phyloP scores from a whole-genome alignment of 2,329 filamentous ascomycete genomes.

The Kalaharituber pfeilii region DNA sequence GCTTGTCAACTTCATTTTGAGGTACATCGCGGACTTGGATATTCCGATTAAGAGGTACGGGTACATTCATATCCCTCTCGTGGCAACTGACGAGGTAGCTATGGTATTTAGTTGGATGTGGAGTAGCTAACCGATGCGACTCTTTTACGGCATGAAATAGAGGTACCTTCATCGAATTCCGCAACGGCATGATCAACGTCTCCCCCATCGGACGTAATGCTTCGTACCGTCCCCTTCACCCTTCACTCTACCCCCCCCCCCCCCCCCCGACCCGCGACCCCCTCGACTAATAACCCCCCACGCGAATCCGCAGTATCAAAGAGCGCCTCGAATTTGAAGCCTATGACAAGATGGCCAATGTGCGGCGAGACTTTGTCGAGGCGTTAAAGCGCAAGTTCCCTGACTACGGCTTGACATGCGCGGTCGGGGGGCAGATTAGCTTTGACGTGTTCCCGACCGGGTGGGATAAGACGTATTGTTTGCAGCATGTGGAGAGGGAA shows the following conservation, averaged over 20 bases:
- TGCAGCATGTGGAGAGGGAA: constrained; percentile 70
- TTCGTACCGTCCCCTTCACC: constrained; percentile 9
- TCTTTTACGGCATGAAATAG: constrained; percentile 22
- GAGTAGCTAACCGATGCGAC: too few species aligned
- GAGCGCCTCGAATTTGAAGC: constrained; percentile 70
- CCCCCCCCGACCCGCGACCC: background rate
- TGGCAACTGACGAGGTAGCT: background rate
- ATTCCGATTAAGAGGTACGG: constrained; percentile 51
- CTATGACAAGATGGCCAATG: constrained; percentile 61
- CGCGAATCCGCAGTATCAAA: constrained; percentile 36
- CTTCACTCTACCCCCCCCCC: background rate
- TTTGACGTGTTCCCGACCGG: constrained; percentile 98
- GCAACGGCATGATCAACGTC: constrained; percentile 83
- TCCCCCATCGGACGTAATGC: constrained; percentile 76
- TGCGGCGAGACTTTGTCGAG: constrained; percentile 59
- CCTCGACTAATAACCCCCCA: background rate
- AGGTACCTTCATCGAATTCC: constrained; percentile 73
- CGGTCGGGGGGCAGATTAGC: constrained; percentile 91
- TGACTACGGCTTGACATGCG: constrained; percentile 74
- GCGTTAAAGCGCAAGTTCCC: constrained; percentile 64
- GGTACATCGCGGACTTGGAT: constrained; percentile 70
- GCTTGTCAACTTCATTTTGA: constrained; percentile 57
- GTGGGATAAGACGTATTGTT: constrained; percentile 98
- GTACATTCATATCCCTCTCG: background rate
- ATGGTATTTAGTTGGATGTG: too few species aligned